Conservation (phyloP, 345 rosid genomes). For the Clausena lansium region DNA sequence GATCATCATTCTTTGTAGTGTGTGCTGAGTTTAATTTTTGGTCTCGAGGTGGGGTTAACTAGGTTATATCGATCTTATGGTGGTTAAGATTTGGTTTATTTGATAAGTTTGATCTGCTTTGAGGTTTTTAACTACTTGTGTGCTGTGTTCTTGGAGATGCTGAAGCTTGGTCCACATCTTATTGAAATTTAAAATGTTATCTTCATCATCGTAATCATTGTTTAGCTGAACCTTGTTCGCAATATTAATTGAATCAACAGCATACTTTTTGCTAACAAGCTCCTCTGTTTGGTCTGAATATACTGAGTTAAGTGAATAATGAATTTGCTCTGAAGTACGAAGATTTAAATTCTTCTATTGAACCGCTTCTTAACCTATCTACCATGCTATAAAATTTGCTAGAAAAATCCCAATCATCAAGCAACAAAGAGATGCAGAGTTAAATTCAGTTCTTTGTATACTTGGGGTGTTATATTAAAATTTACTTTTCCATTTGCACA, state of each 20-base stretch:
- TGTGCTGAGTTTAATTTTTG: background rate
- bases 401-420: background rate
- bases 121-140: background rate
- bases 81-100: background rate
- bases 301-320: background rate
- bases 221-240: background rate
- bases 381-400: background rate
- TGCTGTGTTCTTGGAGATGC: background rate
- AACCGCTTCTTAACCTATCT: background rate
- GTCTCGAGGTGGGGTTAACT: background rate
- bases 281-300: background rate
- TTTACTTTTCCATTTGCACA: background rate
- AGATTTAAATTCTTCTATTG: background rate
- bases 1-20: constrained; percentile 6
- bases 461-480: background rate
- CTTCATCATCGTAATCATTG: background rate
- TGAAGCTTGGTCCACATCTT: background rate
- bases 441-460: constrained; percentile 7
- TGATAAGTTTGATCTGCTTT: background rate
- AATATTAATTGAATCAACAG: background rate
- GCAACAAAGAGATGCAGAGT: background rate
- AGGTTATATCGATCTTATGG: background rate
- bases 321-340: background rate
- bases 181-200: background rate
- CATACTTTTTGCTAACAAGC: background rate